A percentile compares a stretch with the other conserved stretches of the same genome.
These are phyloP conservation scores for Dictyostelium citrinum DNA, from an alignment of 78 protist species.

Conservation along the genomic window DNA sequence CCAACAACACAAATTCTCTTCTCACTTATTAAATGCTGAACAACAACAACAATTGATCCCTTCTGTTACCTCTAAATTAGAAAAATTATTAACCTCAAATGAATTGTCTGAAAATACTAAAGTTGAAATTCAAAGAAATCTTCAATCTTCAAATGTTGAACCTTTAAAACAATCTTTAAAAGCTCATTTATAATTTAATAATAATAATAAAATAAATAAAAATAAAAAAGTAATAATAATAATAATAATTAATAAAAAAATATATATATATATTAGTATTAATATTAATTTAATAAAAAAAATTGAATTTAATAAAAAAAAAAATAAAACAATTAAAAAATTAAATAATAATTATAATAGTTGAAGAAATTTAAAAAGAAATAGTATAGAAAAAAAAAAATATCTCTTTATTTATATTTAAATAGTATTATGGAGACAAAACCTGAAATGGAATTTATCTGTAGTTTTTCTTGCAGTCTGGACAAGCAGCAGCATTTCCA, in stretches of 20 bases:
- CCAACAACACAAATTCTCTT: background rate
- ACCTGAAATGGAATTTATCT: background rate
- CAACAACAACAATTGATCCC: background rate
- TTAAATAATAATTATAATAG: too few relatives aligned
- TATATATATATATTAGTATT: too few relatives aligned
- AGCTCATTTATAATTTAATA: background rate
- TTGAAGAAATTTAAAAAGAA: too few relatives aligned
- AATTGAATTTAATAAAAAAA: too few relatives aligned
- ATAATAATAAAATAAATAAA: background rate
- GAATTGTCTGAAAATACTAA: background rate
- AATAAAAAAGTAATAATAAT: background rate
- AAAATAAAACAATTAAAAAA: too few relatives aligned
- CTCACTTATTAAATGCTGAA: too few relatives aligned
- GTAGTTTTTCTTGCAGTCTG: background rate
- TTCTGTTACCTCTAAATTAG: background rate
- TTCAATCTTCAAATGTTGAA: background rate
- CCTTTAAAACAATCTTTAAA: background rate
- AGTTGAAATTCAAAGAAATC: background rate
- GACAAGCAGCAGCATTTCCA: background rate
- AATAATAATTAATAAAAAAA: background rate
- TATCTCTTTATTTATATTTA: too few relatives aligned
- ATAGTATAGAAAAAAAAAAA: too few relatives aligned
- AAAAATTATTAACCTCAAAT: background rate
- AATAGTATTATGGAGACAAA: background rate
- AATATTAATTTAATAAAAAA: too few relatives aligned